Percentiles rank a stretch among this genome's conserved stretches.
Evolutionary conservation across 208 protist genomes (phyloP).

Genomic region (Blastocrithidia nonstop): DNA sequence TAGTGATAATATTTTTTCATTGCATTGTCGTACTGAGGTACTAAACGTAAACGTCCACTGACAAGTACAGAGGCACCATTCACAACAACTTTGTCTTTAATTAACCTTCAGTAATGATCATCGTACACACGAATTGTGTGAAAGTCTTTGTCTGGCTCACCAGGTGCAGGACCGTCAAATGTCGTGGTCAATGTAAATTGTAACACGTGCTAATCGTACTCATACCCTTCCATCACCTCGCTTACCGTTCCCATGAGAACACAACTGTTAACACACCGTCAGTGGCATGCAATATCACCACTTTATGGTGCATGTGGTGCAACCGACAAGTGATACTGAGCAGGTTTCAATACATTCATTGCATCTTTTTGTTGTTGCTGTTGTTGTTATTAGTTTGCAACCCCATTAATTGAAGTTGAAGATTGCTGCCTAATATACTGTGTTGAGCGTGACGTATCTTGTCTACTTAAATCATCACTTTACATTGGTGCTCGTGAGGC

Average conservation of each 20-base stretch:
- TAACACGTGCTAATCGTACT: slow-evolving; percentile 73
- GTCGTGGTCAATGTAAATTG: slow-evolving; percentile 75
- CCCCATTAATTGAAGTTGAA: no score
- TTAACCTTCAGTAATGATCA: slow-evolving; percentile 17
- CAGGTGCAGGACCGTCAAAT: slow-evolving; percentile 54
- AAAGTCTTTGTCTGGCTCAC: slow-evolving; percentile 79
- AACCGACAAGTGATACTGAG: slow-evolving; percentile 74
- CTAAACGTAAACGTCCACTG: slow-evolving; percentile 60
- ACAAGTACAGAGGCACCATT: slow-evolving; percentile 41
- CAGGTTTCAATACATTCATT: slow-evolving; percentile 29
- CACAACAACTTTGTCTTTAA: slow-evolving; percentile 19
- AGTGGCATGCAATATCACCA: slow-evolving; percentile 63
- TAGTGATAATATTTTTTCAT: slow-evolving; percentile 80
- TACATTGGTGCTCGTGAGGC: no score
- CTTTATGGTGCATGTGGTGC: slow-evolving; percentile 78
- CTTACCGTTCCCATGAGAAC: slow-evolving; percentile 62
- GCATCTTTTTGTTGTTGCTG: slow-evolving; percentile 15
- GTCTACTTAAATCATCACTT: no score
- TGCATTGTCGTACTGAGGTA: slow-evolving; percentile 63
- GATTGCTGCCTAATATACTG: no score
- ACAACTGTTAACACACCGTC: slow-evolving; percentile 71
- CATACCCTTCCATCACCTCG: slow-evolving; percentile 70
- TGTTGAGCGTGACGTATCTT: no score
- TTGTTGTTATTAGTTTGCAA: no score
- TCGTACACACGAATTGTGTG: slow-evolving; percentile 73